These are phyloP conservation scores for Epithele typhae DNA, from an alignment of 768 basidiomycete genomes.

Conservation along the genomic window DNA sequence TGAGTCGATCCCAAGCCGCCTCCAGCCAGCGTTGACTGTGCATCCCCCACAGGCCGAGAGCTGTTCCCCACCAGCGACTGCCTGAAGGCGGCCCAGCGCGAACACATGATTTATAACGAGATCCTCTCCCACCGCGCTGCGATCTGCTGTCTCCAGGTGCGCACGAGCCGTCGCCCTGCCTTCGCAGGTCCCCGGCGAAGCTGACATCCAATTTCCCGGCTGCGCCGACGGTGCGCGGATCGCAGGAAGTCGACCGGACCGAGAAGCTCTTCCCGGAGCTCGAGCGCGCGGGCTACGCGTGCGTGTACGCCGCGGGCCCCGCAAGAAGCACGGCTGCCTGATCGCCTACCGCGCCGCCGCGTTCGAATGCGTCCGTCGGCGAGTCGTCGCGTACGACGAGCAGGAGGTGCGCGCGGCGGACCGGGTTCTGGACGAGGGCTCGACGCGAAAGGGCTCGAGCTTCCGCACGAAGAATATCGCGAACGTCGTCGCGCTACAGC, in stretches of 20 bases:
- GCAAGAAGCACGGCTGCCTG: slow-evolving; percentile 84
- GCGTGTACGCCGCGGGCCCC: slow-evolving; percentile 66
- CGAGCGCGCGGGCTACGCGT: slow-evolving; percentile 56
- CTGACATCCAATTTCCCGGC: background rate
- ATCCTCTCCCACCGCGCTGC: slow-evolving; percentile 71
- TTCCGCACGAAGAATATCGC: slow-evolving; percentile 81
- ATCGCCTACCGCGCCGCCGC: slow-evolving; percentile 60
- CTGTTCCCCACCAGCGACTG: slow-evolving; percentile 85
- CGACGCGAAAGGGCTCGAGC: slow-evolving; percentile 46
- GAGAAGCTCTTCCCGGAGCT: slow-evolving; percentile 68
- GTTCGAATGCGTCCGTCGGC: slow-evolving; percentile 44
- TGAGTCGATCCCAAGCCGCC: slow-evolving; percentile 36
- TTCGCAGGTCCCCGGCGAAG: background rate
- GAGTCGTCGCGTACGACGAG: slow-evolving; percentile 66
- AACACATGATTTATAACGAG: slow-evolving; percentile 73
- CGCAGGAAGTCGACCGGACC: slow-evolving; percentile 88
- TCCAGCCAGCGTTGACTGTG: no score
- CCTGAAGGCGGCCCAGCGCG: slow-evolving; percentile 68
- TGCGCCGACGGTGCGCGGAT: no score
- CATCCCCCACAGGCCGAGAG: slow-evolving; percentile 52
- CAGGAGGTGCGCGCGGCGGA: slow-evolving; percentile 38
- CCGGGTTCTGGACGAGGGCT: slow-evolving; percentile 20
- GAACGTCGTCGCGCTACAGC: slow-evolving; percentile 62
- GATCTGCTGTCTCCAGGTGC: slow-evolving; percentile 83
- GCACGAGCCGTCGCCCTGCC: slow-evolving; percentile 8